phyloP scores from a whole-genome alignment of 78 protist genomes.

The Capsaspora owczarzaki region DNA sequence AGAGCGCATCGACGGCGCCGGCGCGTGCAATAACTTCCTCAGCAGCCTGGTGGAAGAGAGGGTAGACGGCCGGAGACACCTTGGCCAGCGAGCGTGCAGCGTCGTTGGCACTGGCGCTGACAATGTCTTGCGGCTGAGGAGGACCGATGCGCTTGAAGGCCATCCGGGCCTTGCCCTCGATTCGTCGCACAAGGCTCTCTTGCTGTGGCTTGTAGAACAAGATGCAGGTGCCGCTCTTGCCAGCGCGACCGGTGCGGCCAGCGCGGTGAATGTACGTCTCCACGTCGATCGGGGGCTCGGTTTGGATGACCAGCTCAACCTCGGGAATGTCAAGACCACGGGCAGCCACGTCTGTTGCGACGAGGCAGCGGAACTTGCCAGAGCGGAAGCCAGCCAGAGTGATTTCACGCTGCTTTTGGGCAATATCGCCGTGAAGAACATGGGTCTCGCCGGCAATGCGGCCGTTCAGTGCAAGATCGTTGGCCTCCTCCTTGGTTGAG shows the following conservation, averaged over 20 bases:
- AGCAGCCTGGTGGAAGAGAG: constrained; percentile 6
- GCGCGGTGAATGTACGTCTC: constrained; percentile 91
- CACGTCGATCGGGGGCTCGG: constrained; percentile 73
- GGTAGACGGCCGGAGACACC: not conserved
- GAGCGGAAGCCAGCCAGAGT: constrained; percentile 20
- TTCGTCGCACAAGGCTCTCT: constrained; percentile 65
- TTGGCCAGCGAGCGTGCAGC: constrained; percentile 3
- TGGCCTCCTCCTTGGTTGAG: constrained; percentile 13
- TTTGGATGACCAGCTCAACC: constrained; percentile 68
- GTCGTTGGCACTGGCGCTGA: constrained; percentile 15
- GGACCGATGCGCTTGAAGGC: constrained; percentile 40
- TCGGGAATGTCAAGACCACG: constrained; percentile 80
- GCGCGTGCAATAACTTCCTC: not conserved
- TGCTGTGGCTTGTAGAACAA: constrained; percentile 86
- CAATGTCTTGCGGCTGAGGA: constrained; percentile 19
- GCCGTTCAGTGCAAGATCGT: constrained; percentile 7
- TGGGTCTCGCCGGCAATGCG: not conserved
- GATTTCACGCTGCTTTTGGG: constrained; percentile 17
- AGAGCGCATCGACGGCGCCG: constrained; percentile 16
- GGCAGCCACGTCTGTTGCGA: constrained; percentile 81
- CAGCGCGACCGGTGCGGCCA: constrained; percentile 96
- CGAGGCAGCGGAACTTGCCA: constrained; percentile 11
- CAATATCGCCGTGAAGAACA: constrained; percentile 33
- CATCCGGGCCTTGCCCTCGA: constrained; percentile 59
- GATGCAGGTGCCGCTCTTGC: constrained; percentile 78